Base-by-base conservation (phyloP, 164 flowering plant genomes). In the Stephania japonica region DNA sequence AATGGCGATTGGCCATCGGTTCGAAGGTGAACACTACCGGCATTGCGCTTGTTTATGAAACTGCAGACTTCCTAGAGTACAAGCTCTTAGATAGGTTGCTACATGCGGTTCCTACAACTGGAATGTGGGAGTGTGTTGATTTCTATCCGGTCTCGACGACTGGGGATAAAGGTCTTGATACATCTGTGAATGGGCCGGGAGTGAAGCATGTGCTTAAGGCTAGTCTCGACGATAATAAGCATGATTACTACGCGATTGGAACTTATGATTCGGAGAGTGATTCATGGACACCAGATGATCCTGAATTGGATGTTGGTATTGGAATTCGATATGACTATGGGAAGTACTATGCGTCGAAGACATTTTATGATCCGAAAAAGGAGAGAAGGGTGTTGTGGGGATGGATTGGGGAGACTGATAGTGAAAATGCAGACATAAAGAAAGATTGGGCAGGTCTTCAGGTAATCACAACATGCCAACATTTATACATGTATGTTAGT, bases 71-170 rank as follows among this genome's bases (percentile, higher is more conserved):
- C 83, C 79, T 59, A 3, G 79, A 26, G 13, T 94, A 72, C 71
- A 84, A 81, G 68, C 78, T 76, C 21, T 9, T 82, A 26, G 83
- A 85, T 14, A 81, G 78, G 2, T 42, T 81, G 1, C 75, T 92
- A n/a, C 93, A 92, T 72, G 83, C 79, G 4, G 96, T 92, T 11
- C 82, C 85, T 2, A 85, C 79, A 9, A 90, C 97, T 1, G 98
- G 98, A 13, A 89, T 88, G 96, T 94, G 98, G 98, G 98, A 94
- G 81, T 94, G 98, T 53, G 85, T 94, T n/a, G 98, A 94, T 77
- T 88, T 94, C 42, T 94, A 78, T 74, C 98, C 98, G 0, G 89
- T 94, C 0, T 84, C 97, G 4, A 71, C 42, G 49, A 77, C 44
- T 0, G 77, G 56, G 10, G 68, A 32, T 11, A 75, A 72, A 8